Percentiles rank a stretch among this genome's conserved stretches.
phyloP scores from a whole-genome alignment of 441 rosid genomes.

The Euphorbia schlechtendalii region DNA sequence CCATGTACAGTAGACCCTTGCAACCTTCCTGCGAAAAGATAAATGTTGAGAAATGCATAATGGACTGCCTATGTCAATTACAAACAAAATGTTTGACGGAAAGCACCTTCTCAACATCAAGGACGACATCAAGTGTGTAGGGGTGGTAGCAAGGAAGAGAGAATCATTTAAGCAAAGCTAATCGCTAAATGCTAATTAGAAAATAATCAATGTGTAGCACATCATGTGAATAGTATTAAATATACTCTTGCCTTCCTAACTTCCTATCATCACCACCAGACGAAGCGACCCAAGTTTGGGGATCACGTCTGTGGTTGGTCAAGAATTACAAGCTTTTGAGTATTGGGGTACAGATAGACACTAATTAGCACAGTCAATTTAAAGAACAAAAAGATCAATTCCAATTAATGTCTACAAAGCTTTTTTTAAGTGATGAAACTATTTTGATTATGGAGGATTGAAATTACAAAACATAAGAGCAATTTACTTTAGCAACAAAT shows the following conservation, averaged over 20 bases:
- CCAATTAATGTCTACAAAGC: neutral
- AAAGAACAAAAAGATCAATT: neutral
- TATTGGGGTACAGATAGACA: neutral
- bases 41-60: conserved; percentile 1
- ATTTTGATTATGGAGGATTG: neutral
- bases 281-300: neutral
- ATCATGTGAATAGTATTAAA: neutral
- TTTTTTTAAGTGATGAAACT: neutral
- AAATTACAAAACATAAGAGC: conserved; percentile 17
- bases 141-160: neutral
- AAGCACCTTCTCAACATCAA: neutral
- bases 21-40: conserved; percentile 77
- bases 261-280: neutral
- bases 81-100: neutral
- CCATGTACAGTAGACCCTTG: conserved; percentile 91
- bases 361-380: neutral
- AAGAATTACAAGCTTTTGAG: neutral
- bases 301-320: neutral
- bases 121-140: neutral
- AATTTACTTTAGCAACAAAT: conserved; percentile 10
- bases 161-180: neutral
- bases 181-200: neutral
- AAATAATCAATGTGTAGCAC: neutral
- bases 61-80: neutral
- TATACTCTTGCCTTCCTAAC: neutral